Conservation (phyloP, 805 yeast species). For the fission yeast (Schizosaccharomyces pombe) region DNA sequence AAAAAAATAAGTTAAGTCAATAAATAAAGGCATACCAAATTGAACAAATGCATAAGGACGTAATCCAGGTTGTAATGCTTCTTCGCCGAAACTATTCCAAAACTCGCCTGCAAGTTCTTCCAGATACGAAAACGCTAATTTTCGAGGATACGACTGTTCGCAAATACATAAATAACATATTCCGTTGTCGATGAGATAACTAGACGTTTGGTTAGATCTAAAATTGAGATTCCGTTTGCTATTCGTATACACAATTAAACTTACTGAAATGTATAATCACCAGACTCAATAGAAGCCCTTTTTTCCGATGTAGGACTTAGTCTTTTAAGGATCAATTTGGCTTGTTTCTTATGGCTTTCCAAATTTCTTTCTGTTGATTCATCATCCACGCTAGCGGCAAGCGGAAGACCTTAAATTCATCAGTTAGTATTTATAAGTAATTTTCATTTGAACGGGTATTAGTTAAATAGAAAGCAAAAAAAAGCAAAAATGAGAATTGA, state of each 20-base stretch:
- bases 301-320: slow-evolving; percentile 60
- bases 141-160: slow-evolving; percentile 61
- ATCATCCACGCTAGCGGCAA: slow-evolving; percentile 76
- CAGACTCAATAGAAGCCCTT: slow-evolving; percentile 65
- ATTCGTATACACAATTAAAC: slow-evolving; percentile 8
- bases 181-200: slow-evolving; percentile 37
- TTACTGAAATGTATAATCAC: slow-evolving; percentile 39
- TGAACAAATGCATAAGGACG: slow-evolving; percentile 79
- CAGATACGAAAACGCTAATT: slow-evolving; percentile 68
- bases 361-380: slow-evolving; percentile 33
- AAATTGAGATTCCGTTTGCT: neutral
- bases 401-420: slow-evolving; percentile 42
- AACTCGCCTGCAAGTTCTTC: slow-evolving; percentile 67
- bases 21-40: slow-evolving; percentile 29
- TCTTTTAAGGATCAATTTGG: slow-evolving; percentile 51
- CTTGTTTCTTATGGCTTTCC: slow-evolving; percentile 59
- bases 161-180: slow-evolving; percentile 60
- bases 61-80: slow-evolving; percentile 32
- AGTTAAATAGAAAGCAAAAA: neutral
- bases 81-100: slow-evolving; percentile 53
- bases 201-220: slow-evolving; percentile 4
- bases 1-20: neutral
- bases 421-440: slow-evolving; percentile 6
- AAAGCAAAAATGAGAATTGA: neutral
- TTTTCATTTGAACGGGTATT: neutral